Conservation (phyloP, 2,329 filamentous ascomycete species). For the Xylaria polymorpha region DNA sequence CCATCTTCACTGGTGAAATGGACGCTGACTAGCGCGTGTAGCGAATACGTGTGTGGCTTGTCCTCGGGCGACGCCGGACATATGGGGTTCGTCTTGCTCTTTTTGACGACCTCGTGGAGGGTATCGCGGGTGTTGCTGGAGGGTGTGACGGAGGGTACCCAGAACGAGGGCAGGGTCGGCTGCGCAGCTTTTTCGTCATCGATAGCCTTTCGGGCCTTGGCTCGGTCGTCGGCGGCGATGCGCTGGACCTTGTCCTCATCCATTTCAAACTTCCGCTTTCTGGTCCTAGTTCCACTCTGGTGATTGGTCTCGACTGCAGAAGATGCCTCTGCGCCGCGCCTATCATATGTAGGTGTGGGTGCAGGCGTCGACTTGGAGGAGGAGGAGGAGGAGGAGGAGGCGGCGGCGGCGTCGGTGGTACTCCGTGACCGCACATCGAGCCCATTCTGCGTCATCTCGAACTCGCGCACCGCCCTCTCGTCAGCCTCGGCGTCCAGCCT, state of each 20-base stretch:
- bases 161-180: constrained; percentile 84
- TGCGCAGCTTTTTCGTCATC: constrained; percentile 79
- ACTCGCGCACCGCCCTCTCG: constrained; percentile 78
- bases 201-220: constrained; percentile 75
- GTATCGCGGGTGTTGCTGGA: constrained; percentile 68
- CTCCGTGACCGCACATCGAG: constrained; percentile 52
- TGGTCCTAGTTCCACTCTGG: constrained; percentile 59
- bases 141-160: constrained; percentile 88
- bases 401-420: not conserved
- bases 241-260: constrained; percentile 80
- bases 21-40: constrained; percentile 81
- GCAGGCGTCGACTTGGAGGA: constrained; percentile 49
- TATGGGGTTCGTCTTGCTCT: constrained; percentile 73
- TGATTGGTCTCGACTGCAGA: constrained; percentile 8
- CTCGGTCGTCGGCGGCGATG: constrained; percentile 75
- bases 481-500: constrained; percentile 75
- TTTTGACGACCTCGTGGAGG: constrained; percentile 67
- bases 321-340: constrained; percentile 39
- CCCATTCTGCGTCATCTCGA: constrained; percentile 86
- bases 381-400: too few species aligned
- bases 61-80: constrained; percentile 80
- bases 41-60: constrained; percentile 77
- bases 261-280: constrained; percentile 82
- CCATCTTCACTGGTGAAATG: constrained; percentile 77
- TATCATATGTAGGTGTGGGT: constrained; percentile 46